phyloP scores from a whole-genome alignment of 1,139 yeast genomes.

The Yamadazyma triangularis region DNA sequence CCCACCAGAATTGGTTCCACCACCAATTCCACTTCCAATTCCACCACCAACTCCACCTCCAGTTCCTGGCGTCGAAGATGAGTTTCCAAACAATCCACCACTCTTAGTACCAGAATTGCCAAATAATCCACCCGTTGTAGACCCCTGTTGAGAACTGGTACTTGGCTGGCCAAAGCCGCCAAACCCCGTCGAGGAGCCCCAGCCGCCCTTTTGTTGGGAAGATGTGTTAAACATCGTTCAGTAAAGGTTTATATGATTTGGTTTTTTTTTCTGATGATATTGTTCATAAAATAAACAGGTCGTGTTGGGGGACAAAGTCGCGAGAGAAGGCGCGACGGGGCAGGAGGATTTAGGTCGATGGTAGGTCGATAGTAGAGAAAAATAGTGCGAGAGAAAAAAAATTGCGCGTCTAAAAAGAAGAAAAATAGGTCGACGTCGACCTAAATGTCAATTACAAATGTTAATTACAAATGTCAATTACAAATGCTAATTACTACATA shows the following conservation, averaged over 20 bases:
- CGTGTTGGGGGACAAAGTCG: too few relatives aligned
- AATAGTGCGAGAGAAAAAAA: too few relatives aligned
- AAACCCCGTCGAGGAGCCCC: conserved; percentile 1
- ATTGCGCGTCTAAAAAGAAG: too few relatives aligned
- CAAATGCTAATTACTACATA: too few relatives aligned
- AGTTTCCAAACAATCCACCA: conserved; percentile 1
- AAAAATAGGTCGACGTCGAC: too few relatives aligned
- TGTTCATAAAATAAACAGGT: not conserved
- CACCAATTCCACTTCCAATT: not conserved
- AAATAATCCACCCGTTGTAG: conserved; percentile 4
- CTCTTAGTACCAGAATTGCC: not conserved
- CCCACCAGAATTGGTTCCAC: not conserved
- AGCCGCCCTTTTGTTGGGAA: not conserved
- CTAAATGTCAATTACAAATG: too few relatives aligned
- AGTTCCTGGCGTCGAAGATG: conserved; percentile 3
- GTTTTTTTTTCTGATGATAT: not conserved
- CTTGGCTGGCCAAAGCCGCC: not conserved
- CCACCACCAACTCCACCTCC: conserved; percentile 2
- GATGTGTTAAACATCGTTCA: not conserved
- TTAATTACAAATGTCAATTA: too few relatives aligned
- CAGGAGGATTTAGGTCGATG: not conserved
- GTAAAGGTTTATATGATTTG: not conserved
- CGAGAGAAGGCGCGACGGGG: too few relatives aligned
- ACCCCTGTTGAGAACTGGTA: conserved; percentile 2
- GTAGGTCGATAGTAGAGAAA: too few relatives aligned